A percentile compares a stretch with the other conserved stretches of the same genome.
These are phyloP conservation scores for Kwoniella shandongensis DNA, from an alignment of 768 basidiomycete species.

Conservation along the genomic window DNA sequence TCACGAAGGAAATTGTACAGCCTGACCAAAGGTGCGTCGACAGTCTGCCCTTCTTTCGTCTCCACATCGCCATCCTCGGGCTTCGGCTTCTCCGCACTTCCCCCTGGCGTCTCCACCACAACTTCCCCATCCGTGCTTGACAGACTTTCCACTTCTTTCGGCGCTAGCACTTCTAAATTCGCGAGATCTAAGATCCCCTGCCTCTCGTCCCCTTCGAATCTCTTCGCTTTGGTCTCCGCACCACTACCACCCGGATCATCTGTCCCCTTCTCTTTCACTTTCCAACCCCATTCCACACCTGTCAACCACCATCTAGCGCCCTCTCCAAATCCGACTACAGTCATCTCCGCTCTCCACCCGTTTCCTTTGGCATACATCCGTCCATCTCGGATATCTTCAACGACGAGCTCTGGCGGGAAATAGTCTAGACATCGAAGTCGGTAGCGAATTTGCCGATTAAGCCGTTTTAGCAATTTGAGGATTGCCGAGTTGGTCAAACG, in stretches of 20 bases:
- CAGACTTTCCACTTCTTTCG: slow-evolving; percentile 7
- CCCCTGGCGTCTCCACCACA: slow-evolving; percentile 3
- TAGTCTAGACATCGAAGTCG: slow-evolving; percentile 76
- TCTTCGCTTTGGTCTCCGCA: slow-evolving; percentile 52
- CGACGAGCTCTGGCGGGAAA: slow-evolving; percentile 70
- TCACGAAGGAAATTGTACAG: slow-evolving; percentile 85
- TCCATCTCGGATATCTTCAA: slow-evolving; percentile 50
- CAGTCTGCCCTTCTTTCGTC: slow-evolving; percentile 25
- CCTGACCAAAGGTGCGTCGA: slow-evolving; percentile 80
- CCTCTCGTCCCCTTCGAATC: slow-evolving; percentile 34
- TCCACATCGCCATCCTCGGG: neutral
- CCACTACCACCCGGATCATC: slow-evolving; percentile 64
- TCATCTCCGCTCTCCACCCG: slow-evolving; percentile 35
- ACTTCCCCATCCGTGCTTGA: neutral
- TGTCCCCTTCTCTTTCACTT: slow-evolving; percentile 74
- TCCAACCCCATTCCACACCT: slow-evolving; percentile 69
- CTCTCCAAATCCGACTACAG: slow-evolving; percentile 36
- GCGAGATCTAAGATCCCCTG: slow-evolving; percentile 42
- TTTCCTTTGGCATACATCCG: slow-evolving; percentile 62
- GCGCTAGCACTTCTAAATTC: slow-evolving; percentile 30
- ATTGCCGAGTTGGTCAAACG: slow-evolving; percentile 70
- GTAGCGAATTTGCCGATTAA: slow-evolving; percentile 76
- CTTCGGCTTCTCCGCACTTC: slow-evolving; percentile 6
- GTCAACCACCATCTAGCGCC: slow-evolving; percentile 70
- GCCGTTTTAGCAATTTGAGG: slow-evolving; percentile 64